Conservation (phyloP, 2,329 filamentous ascomycete species). For the Monilinia fructicola region DNA sequence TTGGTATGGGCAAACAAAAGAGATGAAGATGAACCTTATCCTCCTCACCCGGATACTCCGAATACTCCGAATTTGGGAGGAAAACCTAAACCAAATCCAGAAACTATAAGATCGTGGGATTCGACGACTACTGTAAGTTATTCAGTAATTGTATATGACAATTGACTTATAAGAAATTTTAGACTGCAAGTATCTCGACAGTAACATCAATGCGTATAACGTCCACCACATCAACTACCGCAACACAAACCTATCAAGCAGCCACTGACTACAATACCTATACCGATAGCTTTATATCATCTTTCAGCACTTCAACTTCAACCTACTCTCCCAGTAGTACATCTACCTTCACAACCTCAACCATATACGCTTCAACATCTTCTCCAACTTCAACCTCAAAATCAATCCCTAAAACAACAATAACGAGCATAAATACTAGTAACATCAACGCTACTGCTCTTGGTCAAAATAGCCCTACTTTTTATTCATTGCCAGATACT, state of each 20-base stretch:
- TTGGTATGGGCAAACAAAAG: conserved; percentile 16
- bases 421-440: background rate
- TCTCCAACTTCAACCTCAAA: background rate
- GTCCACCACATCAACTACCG: background rate
- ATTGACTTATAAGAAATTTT: background rate
- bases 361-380: background rate
- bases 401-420: background rate
- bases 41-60: background rate
- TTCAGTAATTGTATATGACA: background rate
- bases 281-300: background rate
- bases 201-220: background rate
- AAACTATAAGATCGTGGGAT: background rate
- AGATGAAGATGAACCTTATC: conserved; percentile 4
- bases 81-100: background rate
- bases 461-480: background rate
- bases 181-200: background rate
- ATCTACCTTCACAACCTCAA: background rate
- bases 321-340: background rate
- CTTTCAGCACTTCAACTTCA: background rate
- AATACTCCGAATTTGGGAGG: background rate
- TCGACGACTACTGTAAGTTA: conserved; percentile 10
- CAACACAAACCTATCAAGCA: conserved; percentile 6
- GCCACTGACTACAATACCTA: background rate
- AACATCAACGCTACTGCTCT: background rate
- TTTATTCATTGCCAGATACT: background rate